These are phyloP conservation scores for Meyerozyma carpophila DNA, from an alignment of 1,139 yeast species.

Conservation along the genomic window DNA sequence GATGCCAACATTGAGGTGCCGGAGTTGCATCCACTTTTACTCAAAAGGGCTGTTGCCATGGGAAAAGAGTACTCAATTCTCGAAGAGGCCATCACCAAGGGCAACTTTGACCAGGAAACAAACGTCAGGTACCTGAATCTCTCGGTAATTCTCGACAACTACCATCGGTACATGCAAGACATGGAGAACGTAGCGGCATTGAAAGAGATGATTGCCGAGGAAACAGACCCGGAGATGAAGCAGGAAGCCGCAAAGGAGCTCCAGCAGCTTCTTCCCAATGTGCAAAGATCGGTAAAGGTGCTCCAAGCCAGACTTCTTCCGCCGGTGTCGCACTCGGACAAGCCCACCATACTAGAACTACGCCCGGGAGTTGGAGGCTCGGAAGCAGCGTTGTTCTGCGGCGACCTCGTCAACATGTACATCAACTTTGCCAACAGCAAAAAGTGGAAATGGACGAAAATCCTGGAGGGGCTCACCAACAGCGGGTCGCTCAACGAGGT, in stretches of 20 bases:
- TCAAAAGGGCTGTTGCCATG: constrained; percentile 55
- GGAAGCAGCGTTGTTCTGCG: constrained; percentile 85
- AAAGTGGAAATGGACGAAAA: constrained; percentile 61
- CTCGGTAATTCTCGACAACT: constrained; percentile 48
- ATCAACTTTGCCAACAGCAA: constrained; percentile 58
- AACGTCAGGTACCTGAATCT: constrained; percentile 55
- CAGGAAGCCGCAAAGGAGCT: constrained; percentile 24
- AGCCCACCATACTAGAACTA: constrained; percentile 74
- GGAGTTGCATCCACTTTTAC: constrained; percentile 52
- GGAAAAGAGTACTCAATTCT: constrained; percentile 44
- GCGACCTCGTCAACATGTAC: constrained; percentile 79
- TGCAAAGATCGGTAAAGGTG: constrained; percentile 31
- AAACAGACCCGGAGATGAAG: constrained; percentile 24
- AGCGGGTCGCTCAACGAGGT: constrained; percentile 69
- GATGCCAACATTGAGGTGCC: not conserved
- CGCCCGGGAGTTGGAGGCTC: constrained; percentile 97
- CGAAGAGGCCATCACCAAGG: constrained; percentile 42
- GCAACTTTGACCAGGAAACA: constrained; percentile 48
- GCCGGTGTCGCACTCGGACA: constrained; percentile 69
- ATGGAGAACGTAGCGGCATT: constrained; percentile 32
- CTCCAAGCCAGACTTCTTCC: constrained; percentile 65
- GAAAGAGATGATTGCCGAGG: constrained; percentile 23
- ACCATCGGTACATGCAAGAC: constrained; percentile 40
- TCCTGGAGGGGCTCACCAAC: constrained; percentile 59
- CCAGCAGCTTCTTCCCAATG: constrained; percentile 25